phyloP scores from a whole-genome alignment of 768 basidiomycete genomes.

The Candolleomyces aberdarensis region DNA sequence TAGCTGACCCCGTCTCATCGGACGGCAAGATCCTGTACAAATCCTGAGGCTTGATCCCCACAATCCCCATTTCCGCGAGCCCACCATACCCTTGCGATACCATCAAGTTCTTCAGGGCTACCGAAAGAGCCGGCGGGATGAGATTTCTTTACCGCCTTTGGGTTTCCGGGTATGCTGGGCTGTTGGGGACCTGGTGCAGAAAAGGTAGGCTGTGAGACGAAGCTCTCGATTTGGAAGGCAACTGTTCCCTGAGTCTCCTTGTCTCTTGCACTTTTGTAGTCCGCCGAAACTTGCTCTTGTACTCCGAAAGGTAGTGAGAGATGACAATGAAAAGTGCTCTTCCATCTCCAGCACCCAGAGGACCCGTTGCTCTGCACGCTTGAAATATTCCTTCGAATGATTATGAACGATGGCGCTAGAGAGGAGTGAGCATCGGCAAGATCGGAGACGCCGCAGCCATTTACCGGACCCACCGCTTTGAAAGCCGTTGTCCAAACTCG shows the following conservation, averaged over 20 bases:
- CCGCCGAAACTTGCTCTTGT: conserved; percentile 35
- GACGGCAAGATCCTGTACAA: conserved; percentile 47
- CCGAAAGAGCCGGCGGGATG: background rate
- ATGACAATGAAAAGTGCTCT: conserved; percentile 44
- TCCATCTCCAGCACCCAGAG: conserved; percentile 51
- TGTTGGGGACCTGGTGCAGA: conserved; percentile 9
- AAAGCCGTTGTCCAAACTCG: conserved; percentile 47
- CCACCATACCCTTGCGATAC: conserved; percentile 32
- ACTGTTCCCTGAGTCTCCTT: conserved; percentile 25
- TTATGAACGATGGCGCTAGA: conserved; percentile 35
- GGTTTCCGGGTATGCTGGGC: too few species aligned
- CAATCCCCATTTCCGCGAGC: conserved; percentile 37
- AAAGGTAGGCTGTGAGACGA: background rate
- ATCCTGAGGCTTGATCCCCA: conserved; percentile 36
- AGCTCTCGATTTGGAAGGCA: conserved; percentile 23
- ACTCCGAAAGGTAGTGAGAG: conserved; percentile 47
- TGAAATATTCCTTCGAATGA: conserved; percentile 43
- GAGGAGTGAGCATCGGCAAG: background rate
- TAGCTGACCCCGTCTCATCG: conserved; percentile 51
- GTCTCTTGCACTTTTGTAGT: conserved; percentile 45
- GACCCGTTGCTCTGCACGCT: conserved; percentile 37
- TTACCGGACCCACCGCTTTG: conserved; percentile 45
- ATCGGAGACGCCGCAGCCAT: conserved; percentile 1
- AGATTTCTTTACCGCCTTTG: too few species aligned
- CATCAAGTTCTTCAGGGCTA: conserved; percentile 8